Evolutionary conservation across 2,329 filamentous ascomycete genomes (phyloP), one percentile per base, ranked within the genome.

Genomic region (Claviceps sp.): DNA sequence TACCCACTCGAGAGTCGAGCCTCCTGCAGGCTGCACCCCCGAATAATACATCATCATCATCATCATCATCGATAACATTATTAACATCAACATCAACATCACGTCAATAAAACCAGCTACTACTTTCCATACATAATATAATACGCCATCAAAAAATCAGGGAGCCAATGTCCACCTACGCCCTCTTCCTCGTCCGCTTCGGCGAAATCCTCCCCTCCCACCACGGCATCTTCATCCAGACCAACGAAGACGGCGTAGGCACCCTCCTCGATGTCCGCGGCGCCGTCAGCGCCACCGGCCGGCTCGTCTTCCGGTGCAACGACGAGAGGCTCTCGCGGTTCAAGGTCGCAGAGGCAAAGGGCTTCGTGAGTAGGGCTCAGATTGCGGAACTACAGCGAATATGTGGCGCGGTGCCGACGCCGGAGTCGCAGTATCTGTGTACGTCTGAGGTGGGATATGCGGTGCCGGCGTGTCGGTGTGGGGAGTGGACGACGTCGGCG

Each of bases 151-250:
- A 46, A 34, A 14, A 14, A 46, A 13, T 22, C 13, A 22, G 13
- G 5, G 17, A 19, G 14, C 5, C 19, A 39, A 47, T 50, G 49
- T 7, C 40, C 34, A 47, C 42, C 19, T 46, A 19, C 37, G 30
- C 50, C 43, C 34, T 51, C 7, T 51, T 46, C n/a, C 34, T 34
- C n/a, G 50, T 51, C 42, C 50, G 43, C 4, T 51, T 51, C 50
- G 50, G 50, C 17, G 50, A 41, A 19, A n/a, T 30, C 8, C 8
- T 34, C 13, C 14, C 43, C 40, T 45, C 30, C 24, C 50, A 51
- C 22, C 50, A 50, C 26, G 52, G 52, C 37, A 50, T 53, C 17
- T 53, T 53, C 13, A 30, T 53, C 5, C 52, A 53, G 22, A 53
- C 52, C 43, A 47, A 45, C 38, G 34, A 41, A 17, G 52, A 50